A percentile compares a stretch with the other conserved stretches of the same genome.
phyloP scores from a whole-genome alignment of 2,329 filamentous ascomycete genomes.

The Exophiala sp. region DNA sequence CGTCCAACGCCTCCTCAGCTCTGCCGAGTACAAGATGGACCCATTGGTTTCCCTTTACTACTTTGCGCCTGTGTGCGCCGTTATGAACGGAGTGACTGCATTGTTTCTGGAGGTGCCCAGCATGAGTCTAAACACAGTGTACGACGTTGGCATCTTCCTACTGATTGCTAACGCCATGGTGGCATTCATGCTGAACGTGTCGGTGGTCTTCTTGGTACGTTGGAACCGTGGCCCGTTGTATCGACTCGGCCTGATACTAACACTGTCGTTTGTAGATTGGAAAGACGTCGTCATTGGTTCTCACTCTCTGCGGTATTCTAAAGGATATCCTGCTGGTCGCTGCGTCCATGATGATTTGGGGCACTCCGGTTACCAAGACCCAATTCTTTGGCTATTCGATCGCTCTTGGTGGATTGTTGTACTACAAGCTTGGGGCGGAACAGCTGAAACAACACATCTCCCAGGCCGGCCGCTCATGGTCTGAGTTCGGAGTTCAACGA shows the following conservation, averaged over 20 bases:
- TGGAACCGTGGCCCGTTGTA: too few relatives aligned
- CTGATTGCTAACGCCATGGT: slow-evolving; percentile 69
- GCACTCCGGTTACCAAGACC: slow-evolving; percentile 61
- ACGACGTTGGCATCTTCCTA: slow-evolving; percentile 58
- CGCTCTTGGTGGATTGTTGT: slow-evolving; percentile 59
- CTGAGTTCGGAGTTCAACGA: slow-evolving; percentile 72
- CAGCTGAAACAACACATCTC: slow-evolving; percentile 73
- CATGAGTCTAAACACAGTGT: slow-evolving; percentile 61
- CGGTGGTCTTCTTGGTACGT: slow-evolving; percentile 77
- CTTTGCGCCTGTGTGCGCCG: slow-evolving; percentile 75
- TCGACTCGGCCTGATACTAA: neutral
- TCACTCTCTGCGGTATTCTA: slow-evolving; percentile 78
- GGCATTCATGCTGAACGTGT: slow-evolving; percentile 74
- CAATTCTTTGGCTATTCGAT: slow-evolving; percentile 74
- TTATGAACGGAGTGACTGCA: slow-evolving; percentile 70
- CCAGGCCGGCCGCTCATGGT: slow-evolving; percentile 71
- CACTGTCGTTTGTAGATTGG: slow-evolving; percentile 58
- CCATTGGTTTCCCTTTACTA: slow-evolving; percentile 84
- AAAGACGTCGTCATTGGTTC: slow-evolving; percentile 77
- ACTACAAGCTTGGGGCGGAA: slow-evolving; percentile 65
- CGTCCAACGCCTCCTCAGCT: slow-evolving; percentile 75
- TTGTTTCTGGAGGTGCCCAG: slow-evolving; percentile 61
- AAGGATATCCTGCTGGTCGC: slow-evolving; percentile 81
- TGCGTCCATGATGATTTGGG: slow-evolving; percentile 71
- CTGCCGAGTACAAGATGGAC: slow-evolving; percentile 78